Evolutionary conservation across 768 basidiomycete species (phyloP).

Genomic region (Sporobolomyces roseus): DNA sequence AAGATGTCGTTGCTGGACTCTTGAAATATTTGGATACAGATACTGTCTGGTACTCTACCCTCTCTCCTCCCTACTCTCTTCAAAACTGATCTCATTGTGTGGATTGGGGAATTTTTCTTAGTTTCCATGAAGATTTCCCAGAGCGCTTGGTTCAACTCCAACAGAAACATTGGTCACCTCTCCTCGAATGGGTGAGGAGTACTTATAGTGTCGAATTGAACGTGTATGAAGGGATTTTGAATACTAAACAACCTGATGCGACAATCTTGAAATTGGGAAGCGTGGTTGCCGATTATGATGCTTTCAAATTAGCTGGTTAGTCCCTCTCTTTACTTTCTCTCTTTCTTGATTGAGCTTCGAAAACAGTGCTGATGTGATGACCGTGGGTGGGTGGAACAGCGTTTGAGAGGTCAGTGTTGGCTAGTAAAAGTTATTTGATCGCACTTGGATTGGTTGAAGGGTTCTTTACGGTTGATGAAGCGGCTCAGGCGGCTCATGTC

Average conservation of each 20-base stretch:
- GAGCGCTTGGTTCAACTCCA: constrained; percentile 66
- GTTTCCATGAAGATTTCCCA: constrained; percentile 78
- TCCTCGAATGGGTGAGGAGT: constrained; percentile 70
- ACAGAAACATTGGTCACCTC: constrained; percentile 77
- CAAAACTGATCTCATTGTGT: no score
- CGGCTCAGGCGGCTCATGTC: constrained; percentile 76
- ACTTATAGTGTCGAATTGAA: constrained; percentile 66
- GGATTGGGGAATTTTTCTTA: no score
- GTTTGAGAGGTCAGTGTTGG: constrained; percentile 83
- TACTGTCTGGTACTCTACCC: constrained; percentile 67
- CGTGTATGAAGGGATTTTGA: constrained; percentile 68
- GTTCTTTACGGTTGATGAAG: constrained; percentile 72
- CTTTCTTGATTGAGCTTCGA: no score
- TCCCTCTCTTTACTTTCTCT: constrained; percentile 15
- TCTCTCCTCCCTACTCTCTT: neutral
- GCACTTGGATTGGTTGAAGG: constrained; percentile 76
- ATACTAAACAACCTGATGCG: constrained; percentile 64
- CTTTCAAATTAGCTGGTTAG: constrained; percentile 86
- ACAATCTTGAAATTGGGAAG: constrained; percentile 61
- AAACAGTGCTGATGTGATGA: neutral
- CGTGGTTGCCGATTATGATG: constrained; percentile 63
- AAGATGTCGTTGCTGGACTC: constrained; percentile 64
- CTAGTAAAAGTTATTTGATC: constrained; percentile 86
- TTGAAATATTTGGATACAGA: constrained; percentile 89
- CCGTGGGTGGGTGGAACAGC: constrained; percentile 53